phyloP scores from a whole-genome alignment of 2,329 filamentous ascomycete species.

The Penicillium corylophilum region DNA sequence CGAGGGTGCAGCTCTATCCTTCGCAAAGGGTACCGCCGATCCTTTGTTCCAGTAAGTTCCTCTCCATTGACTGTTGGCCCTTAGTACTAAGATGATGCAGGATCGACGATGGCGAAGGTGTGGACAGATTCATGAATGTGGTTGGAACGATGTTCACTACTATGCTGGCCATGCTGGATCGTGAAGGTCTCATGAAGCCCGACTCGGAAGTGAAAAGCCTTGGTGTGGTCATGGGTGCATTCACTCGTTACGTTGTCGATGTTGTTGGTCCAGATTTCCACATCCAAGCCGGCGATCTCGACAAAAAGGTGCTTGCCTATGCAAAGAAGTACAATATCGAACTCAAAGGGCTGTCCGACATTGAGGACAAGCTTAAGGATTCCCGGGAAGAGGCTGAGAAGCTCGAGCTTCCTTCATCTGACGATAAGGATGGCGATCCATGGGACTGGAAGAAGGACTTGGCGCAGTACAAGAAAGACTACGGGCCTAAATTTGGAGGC shows the following conservation, averaged over 20 bases:
- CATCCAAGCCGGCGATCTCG: background rate
- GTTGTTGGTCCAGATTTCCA: background rate
- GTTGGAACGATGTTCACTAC: conserved; percentile 34
- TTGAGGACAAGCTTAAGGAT: conserved; percentile 25
- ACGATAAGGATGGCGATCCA: conserved; percentile 3
- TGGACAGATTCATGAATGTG: background rate
- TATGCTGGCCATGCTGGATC: conserved; percentile 41
- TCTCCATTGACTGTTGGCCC: background rate
- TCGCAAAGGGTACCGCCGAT: conserved; percentile 16
- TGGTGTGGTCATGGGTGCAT: conserved; percentile 41
- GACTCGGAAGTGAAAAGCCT: conserved; percentile 41
- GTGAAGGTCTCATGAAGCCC: conserved; percentile 30
- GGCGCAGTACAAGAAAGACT: background rate
- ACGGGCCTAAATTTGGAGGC: conserved; percentile 32
- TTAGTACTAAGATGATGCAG: conserved; percentile 2
- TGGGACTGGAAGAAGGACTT: conserved; percentile 5
- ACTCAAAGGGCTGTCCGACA: conserved; percentile 12
- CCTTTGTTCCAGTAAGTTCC: conserved; percentile 22
- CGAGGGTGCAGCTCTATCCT: conserved; percentile 37
- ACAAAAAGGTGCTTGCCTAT: conserved; percentile 13
- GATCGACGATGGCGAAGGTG: conserved; percentile 8
- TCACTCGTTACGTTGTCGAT: conserved; percentile 20
- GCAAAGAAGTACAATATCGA: conserved; percentile 18
- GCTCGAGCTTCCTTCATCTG: conserved; percentile 25
- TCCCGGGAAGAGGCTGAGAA: conserved; percentile 14